A percentile compares a stretch with the other conserved stretches of the same genome.
These are phyloP conservation scores for Neckera pumila DNA, from an alignment of 225 moss, liverwort and hornwort genomes.

Conservation along the genomic window DNA sequence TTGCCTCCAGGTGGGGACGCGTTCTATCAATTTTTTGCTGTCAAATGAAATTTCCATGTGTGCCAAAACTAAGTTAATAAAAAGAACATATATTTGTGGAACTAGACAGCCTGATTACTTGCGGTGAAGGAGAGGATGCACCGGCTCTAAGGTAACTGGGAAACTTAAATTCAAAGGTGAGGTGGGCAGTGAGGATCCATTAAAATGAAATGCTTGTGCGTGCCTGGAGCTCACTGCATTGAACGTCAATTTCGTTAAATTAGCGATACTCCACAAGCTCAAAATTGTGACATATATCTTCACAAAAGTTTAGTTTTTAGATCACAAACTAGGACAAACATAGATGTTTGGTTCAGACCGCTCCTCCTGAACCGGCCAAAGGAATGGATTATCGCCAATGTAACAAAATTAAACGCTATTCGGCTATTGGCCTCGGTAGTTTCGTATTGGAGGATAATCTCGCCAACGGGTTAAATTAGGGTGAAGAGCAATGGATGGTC, in stretches of 20 bases:
- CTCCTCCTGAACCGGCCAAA: not conserved
- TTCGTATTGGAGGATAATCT: too few relatives aligned
- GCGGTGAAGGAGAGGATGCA: not conserved
- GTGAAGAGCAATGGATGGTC: not conserved
- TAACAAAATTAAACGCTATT: not conserved
- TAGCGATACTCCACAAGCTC: too few relatives aligned
- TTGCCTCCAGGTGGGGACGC: not conserved
- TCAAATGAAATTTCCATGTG: not conserved
- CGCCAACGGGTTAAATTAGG: not conserved
- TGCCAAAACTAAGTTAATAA: not conserved
- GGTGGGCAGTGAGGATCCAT: not conserved
- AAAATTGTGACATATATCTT: too few relatives aligned
- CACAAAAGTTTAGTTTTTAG: too few relatives aligned
- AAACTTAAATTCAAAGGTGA: not conserved
- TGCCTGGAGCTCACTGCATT: not conserved
- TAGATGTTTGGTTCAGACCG: not conserved
- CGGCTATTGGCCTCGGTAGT: not conserved
- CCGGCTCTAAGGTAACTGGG: not conserved
- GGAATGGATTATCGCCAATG: too few relatives aligned
- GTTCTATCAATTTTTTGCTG: not conserved
- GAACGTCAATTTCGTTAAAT: not conserved
- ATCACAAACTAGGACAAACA: too few relatives aligned
- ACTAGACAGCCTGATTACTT: not conserved
- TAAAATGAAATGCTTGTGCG: not conserved
- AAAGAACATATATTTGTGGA: not conserved